A percentile compares a stretch with the other conserved stretches of the same genome.
phyloP scores from a whole-genome alignment of 2,329 filamentous ascomycete species.

The Phialemoniopsis sp. region DNA sequence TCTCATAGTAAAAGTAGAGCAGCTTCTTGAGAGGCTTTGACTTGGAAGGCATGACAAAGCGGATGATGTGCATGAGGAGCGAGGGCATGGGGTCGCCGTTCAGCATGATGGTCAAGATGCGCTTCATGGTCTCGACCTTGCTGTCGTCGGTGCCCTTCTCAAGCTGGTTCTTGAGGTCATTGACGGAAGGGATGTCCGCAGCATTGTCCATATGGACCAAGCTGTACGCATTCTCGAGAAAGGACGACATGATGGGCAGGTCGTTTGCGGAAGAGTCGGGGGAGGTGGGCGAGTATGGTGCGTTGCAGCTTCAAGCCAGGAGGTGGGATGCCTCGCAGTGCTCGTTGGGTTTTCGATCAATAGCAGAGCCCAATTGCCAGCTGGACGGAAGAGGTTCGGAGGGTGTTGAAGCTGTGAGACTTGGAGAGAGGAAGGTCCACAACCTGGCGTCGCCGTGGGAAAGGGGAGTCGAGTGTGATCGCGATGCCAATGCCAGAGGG shows the following conservation, averaged over 20 bases:
- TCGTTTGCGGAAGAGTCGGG: slow-evolving; percentile 9
- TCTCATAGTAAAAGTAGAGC: slow-evolving; percentile 98
- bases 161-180: slow-evolving; percentile 87
- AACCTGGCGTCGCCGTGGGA: too few relatives aligned
- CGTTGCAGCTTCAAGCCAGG: slow-evolving; percentile 1
- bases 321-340: slow-evolving; percentile 1
- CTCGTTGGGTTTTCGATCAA: too few relatives aligned
- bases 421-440: too few relatives aligned
- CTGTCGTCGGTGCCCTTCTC: slow-evolving; percentile 92
- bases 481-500: too few relatives aligned
- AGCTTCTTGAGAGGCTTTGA: slow-evolving; percentile 96
- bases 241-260: slow-evolving; percentile 75
- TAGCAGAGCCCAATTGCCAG: too few relatives aligned
- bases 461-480: too few relatives aligned
- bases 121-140: slow-evolving; percentile 95
- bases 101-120: slow-evolving; percentile 93
- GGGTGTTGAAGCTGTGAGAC: too few relatives aligned
- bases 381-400: too few relatives aligned
- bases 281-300: slow-evolving; percentile 1
- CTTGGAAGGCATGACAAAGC: slow-evolving; percentile 99
- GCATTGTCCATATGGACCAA: slow-evolving; percentile 97
- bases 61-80: slow-evolving; percentile 98
- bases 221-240: slow-evolving; percentile 93
- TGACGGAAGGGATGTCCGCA: slow-evolving; percentile 83
- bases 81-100: slow-evolving; percentile 96